Evolutionary conservation across 345 rosid genomes (phyloP).

Genomic region (Psidium guajava): DNA sequence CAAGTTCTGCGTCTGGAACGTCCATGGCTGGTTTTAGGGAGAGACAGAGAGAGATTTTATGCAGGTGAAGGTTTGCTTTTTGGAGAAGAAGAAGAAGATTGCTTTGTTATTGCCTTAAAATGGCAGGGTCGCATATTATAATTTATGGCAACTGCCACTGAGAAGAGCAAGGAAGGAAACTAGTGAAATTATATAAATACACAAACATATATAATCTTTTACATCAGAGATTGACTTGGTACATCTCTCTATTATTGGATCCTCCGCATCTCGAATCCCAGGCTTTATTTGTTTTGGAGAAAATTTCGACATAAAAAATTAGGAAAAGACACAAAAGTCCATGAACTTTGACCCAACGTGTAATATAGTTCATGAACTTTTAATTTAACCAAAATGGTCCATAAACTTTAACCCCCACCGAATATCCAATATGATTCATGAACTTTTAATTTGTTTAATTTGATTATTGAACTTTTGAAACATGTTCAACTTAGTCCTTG

Average conservation of each 20-base stretch:
- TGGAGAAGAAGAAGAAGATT: background rate
- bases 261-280: rapidly evolving
- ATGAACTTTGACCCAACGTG: too few species aligned
- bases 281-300: rapidly evolving
- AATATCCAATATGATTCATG: too few species aligned
- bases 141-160: background rate
- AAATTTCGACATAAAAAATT: background rate
- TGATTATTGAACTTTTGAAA: too few species aligned
- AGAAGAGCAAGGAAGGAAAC: background rate
- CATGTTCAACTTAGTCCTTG: too few species aligned
- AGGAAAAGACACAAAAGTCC: too few species aligned
- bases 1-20: background rate
- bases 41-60: background rate
- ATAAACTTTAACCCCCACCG: too few species aligned
- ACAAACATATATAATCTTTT: too few species aligned
- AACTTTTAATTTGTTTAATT: too few species aligned
- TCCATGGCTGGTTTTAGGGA: background rate
- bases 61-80: background rate
- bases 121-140: background rate
- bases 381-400: too few species aligned
- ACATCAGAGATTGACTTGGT: too few species aligned
- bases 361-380: too few species aligned
- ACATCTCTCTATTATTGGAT: background rate
- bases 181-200: background rate
- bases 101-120: background rate